Percentiles rank a stretch among this genome's conserved stretches.
Evolutionary conservation across 768 basidiomycete genomes (phyloP).

Genomic region (Tulasnella sp.): DNA sequence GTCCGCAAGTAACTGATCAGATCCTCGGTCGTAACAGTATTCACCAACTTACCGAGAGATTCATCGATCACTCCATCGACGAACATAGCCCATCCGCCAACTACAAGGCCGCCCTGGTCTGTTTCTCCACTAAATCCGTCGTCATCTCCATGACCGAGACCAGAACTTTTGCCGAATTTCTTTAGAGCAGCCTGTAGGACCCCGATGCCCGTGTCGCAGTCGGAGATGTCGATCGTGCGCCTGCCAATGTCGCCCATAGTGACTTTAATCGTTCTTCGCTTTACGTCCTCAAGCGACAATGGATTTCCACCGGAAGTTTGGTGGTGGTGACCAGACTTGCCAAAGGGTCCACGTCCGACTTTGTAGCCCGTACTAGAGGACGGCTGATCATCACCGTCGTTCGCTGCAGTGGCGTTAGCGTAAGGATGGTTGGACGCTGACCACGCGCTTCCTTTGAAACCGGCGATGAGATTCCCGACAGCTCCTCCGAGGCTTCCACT

Average conservation of each 20-base stretch:
- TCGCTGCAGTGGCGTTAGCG: background rate
- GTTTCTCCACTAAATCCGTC: slow-evolving; percentile 51
- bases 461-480: slow-evolving; percentile 16
- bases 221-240: slow-evolving; percentile 69
- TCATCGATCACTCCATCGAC: slow-evolving; percentile 37
- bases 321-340: slow-evolving; percentile 36
- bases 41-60: background rate
- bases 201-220: slow-evolving; percentile 75
- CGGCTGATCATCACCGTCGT: background rate
- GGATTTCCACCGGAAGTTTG: slow-evolving; percentile 26
- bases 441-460: slow-evolving; percentile 5
- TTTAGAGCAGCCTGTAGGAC: slow-evolving; percentile 81
- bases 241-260: slow-evolving; percentile 67
- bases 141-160: slow-evolving; percentile 27
- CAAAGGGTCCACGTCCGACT: slow-evolving; percentile 56
- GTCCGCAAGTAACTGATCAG: slow-evolving; percentile 5
- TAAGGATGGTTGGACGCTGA: slow-evolving; percentile 16
- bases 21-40: background rate
- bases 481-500: slow-evolving; percentile 6
- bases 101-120: slow-evolving; percentile 64
- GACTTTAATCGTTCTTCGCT: slow-evolving; percentile 84
- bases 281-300: slow-evolving; percentile 65
- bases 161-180: slow-evolving; percentile 67
- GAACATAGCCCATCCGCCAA: slow-evolving; percentile 88
- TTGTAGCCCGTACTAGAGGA: slow-evolving; percentile 37